Evolutionary conservation across 139 green algal genomes (phyloP), one percentile per base, ranked within the genome.

Genomic region (Asterochloris sp.): DNA sequence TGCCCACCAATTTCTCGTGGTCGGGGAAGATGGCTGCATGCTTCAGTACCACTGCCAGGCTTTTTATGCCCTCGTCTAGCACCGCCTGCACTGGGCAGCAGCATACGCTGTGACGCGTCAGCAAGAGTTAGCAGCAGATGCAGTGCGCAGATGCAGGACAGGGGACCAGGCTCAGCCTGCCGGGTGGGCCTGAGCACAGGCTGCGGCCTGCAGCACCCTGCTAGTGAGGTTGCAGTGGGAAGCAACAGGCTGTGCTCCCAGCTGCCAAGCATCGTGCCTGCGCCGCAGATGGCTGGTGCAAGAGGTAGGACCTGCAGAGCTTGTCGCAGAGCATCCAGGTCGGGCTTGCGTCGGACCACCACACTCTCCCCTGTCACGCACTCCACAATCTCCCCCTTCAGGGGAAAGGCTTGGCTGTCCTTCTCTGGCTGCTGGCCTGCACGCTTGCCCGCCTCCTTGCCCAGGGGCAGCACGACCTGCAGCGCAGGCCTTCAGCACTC

Each of bases 21-120:
- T 94, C 90, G 4, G 93, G 94, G 89, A 93, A 99, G 61, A 97
- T 91, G 82, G 94, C 95, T 0, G 94, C 90, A 80, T 99, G 96
- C 87, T 99, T 97, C 13, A 99, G 88, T 23, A 98, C 94, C 21
- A 99, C 92, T 0, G 96, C 95, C 26, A 98, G 61, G 80, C 85
- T 94, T 62, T 66, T 83, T 69, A 99, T 97, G 80, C 96, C 96
- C 19, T 63, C 69, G 19, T 88, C 86, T 16, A 92, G 69, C 17
- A 96, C 87, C 8, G 54, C 83, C 85, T 96, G 82, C 27, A 89
- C 24, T 14, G 62, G n/a, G 1, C n/a, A 63, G 1, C n/a, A 63
- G 19, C 28, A 27, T 24, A 19, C 60, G 21, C 60, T 12, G n/a
- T 28, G 8, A 62, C 11, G 10, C 15, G 87, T 84, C 16, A 89